Conservation (phyloP, 169 alveolate genomes). For the Babesia bigemina region DNA sequence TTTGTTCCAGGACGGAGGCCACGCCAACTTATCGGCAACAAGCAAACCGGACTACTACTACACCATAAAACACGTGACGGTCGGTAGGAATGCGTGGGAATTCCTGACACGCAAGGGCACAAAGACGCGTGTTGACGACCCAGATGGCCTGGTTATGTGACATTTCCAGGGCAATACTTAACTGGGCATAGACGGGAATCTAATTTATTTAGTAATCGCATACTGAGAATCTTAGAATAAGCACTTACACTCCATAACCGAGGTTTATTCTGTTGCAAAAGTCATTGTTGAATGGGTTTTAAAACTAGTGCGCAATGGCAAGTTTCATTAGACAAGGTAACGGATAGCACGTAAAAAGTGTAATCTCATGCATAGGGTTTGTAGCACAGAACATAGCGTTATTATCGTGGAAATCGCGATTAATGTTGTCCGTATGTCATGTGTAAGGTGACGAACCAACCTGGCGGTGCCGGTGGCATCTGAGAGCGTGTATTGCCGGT, state of each 20-base stretch:
- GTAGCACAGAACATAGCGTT: too few species aligned
- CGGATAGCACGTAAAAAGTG: neutral
- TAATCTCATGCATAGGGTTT: neutral
- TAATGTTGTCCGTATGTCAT: neutral
- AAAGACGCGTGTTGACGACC: constrained; percentile 10
- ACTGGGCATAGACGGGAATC: too few species aligned
- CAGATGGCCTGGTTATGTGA: constrained; percentile 2
- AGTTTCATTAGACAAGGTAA: neutral
- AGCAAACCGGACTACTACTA: constrained; percentile 29
- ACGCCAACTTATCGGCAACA: constrained; percentile 38
- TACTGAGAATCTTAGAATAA: too few species aligned
- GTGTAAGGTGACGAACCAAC: constrained; percentile 8
- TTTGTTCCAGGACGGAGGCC: constrained; percentile 57
- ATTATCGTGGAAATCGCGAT: too few species aligned
- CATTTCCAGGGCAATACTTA: too few species aligned
- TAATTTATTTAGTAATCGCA: too few species aligned
- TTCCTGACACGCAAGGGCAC: constrained; percentile 30
- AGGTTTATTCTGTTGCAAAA: too few species aligned
- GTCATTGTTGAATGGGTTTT: too few species aligned
- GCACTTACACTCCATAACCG: too few species aligned
- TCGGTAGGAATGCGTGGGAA: constrained; percentile 33
- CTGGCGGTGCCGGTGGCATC: constrained; percentile 30
- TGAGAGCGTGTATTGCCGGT: neutral
- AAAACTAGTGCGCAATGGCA: too few species aligned
- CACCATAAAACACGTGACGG: constrained; percentile 29